Evolutionary conservation across 139 green algal species (phyloP), one percentile per base, ranked within the genome.

Genomic region (Auxenochlorella pyrenoidosa): DNA sequence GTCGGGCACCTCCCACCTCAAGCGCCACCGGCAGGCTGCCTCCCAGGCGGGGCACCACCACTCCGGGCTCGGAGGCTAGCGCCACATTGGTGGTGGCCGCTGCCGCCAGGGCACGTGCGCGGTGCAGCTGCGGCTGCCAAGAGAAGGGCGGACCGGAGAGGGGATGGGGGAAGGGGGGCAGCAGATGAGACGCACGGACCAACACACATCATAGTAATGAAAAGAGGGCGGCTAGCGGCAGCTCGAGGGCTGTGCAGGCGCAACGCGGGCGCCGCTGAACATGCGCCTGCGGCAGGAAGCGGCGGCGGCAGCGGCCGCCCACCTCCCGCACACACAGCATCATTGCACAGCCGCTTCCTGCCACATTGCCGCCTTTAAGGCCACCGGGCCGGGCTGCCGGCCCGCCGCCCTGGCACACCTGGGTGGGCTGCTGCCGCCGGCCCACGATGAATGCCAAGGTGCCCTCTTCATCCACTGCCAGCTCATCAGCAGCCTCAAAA

Each of bases 11-110:
- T n/a, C 77, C 12, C 80, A 85, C 80, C 80, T 85, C 40, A 2
- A 98, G 88, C 36, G 95, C 86, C 28, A 98, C 93, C 21, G 95
- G 95, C 40, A 98, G 73, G 36, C 82, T 82, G 5, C 94, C 94
- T 32, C 86, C 43, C 75, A 98, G 88, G 73, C 93, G 87, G 0
- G 75, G 32, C 60, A 96, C 92, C 26, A 94, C 81, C 94, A 96
- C 79, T 0, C 66, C 47, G 6, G 71, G 15, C 4, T 75, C 51
- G 8, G 59, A 15, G 12, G 73, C 83, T 0, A 87, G 59, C 51
- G 75, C 83, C 1, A 91, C 66, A 22, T 66, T 66, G 44, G 75
- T 86, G 77, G 70, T 63, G 82, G 89, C 86, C 1, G 76, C 68
- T n/a, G 63, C 34, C 22, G 63, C 68, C 36, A 83, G 65, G 54